A percentile compares a stretch with the other conserved stretches of the same genome.
phyloP scores from a whole-genome alignment of 2,329 filamentous ascomycete species.

The Cryphonectria japonica region DNA sequence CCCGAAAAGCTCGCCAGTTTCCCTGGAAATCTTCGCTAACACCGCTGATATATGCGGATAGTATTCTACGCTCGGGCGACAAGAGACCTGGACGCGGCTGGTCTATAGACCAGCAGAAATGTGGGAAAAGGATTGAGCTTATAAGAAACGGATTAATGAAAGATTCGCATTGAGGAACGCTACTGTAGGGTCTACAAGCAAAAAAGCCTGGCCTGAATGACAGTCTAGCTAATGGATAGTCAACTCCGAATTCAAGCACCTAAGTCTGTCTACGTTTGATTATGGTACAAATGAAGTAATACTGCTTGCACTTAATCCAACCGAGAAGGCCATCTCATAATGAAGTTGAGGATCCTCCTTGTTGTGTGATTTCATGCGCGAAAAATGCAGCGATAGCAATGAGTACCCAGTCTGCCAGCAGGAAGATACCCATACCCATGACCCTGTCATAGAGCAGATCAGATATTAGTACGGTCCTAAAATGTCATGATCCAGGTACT shows the following conservation, averaged over 20 bases:
- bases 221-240: too few relatives aligned
- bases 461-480: not conserved
- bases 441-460: slow-evolving; percentile 1
- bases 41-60: not conserved
- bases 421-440: slow-evolving; percentile 7
- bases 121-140: not conserved
- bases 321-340: not conserved
- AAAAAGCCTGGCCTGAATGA: too few relatives aligned
- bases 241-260: too few relatives aligned
- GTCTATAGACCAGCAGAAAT: too few relatives aligned
- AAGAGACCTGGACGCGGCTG: not conserved
- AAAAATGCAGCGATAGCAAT: slow-evolving; percentile 22
- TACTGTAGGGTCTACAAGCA: too few relatives aligned
- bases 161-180: not conserved
- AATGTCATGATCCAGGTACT: not conserved
- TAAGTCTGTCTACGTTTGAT: too few relatives aligned
- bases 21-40: not conserved
- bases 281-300: too few relatives aligned
- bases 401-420: slow-evolving; percentile 20
- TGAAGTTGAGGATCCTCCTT: not conserved
- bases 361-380: not conserved
- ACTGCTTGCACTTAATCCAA: too few relatives aligned
- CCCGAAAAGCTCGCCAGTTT: not conserved
- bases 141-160: not conserved
- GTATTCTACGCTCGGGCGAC: slow-evolving; percentile 10